Evolutionary conservation across 108 stramenopile species (phyloP), one percentile per base, ranked within the genome.

Genomic region (Conticribra guillardii): DNA sequence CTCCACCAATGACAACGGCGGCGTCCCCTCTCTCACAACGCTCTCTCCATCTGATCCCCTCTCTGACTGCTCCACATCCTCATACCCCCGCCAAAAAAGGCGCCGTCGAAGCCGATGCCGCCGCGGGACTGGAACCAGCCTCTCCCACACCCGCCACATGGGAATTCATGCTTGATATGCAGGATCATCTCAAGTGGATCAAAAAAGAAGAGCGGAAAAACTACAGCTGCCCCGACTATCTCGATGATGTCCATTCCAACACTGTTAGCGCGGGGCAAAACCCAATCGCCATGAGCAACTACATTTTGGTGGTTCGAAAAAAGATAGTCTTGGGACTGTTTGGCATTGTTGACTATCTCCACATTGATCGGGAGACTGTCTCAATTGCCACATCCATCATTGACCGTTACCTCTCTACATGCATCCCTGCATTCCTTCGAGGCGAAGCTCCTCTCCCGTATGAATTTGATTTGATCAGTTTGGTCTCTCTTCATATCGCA

Each of bases 321-420:
- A 3, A 29, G 2, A 60, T 31, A 29, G 8, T 60, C 21, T 37
- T 15, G 31, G 34, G 14, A 3, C 58, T 60, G 17, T 37, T 29
- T 29, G 33, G n/a, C 2, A 33, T 37, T 2, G 58, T 29, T 27
- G 46, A 62, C 23, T 21, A 47, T 4, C 22, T 33, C 17, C 23
- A 16, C 15, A 62, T 62, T 28, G 46, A 62, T 27, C 21, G 61
- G 7, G 61, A 48, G 24, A 24, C 47, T 27, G 46, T 62, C 2
- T 26, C 24, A 16, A 28, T 21, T 8, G 44, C 46, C 5, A 45
- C 46, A 9, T 41, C 19, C 27, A 62, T 62, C 26, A 23, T 62
- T 32, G 61, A 62, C 47, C 46, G 46, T 1, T 47, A 27, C 9
- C 46, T 62, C 23, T 22, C 24, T 3, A 48, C 4, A 24, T 62